phyloP scores from a whole-genome alignment of 2,329 filamentous ascomycete species.

The Alternaria tenuissima region DNA sequence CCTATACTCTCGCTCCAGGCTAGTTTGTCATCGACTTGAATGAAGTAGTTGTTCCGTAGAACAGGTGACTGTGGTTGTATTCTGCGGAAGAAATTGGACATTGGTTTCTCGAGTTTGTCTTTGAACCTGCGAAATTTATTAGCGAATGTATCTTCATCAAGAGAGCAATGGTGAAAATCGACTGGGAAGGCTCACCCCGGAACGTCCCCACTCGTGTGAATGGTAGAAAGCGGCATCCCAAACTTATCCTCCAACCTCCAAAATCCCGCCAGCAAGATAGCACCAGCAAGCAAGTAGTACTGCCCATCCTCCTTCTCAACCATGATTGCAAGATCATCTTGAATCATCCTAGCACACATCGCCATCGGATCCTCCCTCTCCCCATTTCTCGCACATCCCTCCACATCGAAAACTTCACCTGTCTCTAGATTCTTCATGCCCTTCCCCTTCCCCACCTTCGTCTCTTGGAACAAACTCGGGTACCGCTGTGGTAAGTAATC shows the following conservation, averaged over 20 bases:
- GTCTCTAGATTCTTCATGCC: conserved; percentile 74
- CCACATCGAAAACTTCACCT: conserved; percentile 74
- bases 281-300: conserved; percentile 81
- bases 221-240: conserved; percentile 73
- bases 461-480: conserved; percentile 73
- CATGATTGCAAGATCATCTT: conserved; percentile 88
- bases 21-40: conserved; percentile 82
- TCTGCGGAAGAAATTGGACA: conserved; percentile 81
- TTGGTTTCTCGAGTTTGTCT: conserved; percentile 76
- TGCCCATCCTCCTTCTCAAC: conserved; percentile 77
- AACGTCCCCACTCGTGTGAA: conserved; percentile 80
- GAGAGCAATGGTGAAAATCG: no score
- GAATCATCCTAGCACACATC: conserved; percentile 74
- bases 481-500: conserved; percentile 79
- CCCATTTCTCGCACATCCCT: conserved; percentile 64
- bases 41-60: conserved; percentile 82
- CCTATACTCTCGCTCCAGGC: conserved; percentile 82
- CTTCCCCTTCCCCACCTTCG: conserved; percentile 48
- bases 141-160: neutral
- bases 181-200: conserved; percentile 57
- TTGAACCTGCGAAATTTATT: conserved; percentile 56
- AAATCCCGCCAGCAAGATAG: conserved; percentile 80
- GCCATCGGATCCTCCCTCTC: conserved; percentile 78
- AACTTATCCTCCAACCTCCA: conserved; percentile 84
- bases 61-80: conserved; percentile 70